Percentiles rank a stretch among this genome's conserved stretches.
phyloP scores from a whole-genome alignment of 2,329 filamentous ascomycete species.

The Claviceps sp. region DNA sequence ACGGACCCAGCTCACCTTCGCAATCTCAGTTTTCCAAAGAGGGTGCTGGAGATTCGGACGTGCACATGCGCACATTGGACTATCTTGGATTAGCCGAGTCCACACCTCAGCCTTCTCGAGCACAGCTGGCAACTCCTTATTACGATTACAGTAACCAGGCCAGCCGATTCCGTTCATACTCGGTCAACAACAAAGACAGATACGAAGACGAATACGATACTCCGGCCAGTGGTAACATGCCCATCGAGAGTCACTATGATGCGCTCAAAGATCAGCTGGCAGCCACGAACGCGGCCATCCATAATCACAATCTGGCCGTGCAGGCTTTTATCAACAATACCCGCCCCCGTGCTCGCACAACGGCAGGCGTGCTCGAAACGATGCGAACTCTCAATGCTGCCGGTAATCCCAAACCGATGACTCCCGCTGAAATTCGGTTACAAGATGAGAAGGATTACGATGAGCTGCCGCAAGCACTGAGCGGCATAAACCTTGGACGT shows the following conservation, averaged over 20 bases:
- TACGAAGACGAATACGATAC: slow-evolving; percentile 70
- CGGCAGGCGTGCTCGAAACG: slow-evolving; percentile 80
- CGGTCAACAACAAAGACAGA: slow-evolving; percentile 95
- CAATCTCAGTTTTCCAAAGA: slow-evolving; percentile 80
- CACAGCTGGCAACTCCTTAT: slow-evolving; percentile 62
- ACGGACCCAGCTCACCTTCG: slow-evolving; percentile 75
- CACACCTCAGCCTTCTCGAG: slow-evolving; percentile 68
- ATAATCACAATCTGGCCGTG: slow-evolving; percentile 84
- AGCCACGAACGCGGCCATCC: slow-evolving; percentile 57
- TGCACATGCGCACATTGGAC: slow-evolving; percentile 79
- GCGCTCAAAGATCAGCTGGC: slow-evolving; percentile 50
- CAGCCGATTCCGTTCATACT: slow-evolving; percentile 91
- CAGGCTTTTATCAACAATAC: slow-evolving; percentile 83
- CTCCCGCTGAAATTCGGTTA: slow-evolving; percentile 59
- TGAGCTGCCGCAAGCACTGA: slow-evolving; percentile 68
- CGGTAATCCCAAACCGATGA: slow-evolving; percentile 60
- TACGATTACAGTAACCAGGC: slow-evolving; percentile 63
- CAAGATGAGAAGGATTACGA: slow-evolving; percentile 68
- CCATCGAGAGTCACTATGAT: slow-evolving; percentile 44
- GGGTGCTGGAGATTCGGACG: slow-evolving; percentile 72
- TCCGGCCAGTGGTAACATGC: slow-evolving; percentile 24
- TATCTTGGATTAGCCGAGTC: slow-evolving; percentile 93
- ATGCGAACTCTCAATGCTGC: slow-evolving; percentile 55
- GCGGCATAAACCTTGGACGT: slow-evolving; percentile 59
- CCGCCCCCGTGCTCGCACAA: slow-evolving; percentile 68